Percentiles rank a stretch among this genome's conserved stretches.
Conservation (phyloP, 106 monocot species). For the Cymbidium sinense region DNA sequence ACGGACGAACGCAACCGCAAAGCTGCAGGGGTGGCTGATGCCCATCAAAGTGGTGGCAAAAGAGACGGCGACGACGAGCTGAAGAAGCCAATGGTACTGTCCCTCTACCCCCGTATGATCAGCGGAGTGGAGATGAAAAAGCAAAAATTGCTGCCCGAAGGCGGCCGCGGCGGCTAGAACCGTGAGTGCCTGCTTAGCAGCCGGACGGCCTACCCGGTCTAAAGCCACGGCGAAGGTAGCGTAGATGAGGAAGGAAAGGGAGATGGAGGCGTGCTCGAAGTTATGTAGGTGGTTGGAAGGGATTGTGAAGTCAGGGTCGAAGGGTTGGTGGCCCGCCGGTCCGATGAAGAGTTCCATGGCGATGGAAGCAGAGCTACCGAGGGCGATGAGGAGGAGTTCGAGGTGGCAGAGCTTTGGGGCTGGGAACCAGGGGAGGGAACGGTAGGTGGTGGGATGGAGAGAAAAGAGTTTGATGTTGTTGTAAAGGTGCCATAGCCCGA, state of each 20-base stretch:
- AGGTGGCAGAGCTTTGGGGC: constrained; percentile 15
- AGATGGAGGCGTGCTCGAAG: constrained; percentile 75
- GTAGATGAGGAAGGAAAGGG: constrained; percentile 37
- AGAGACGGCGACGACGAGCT: constrained; percentile 47
- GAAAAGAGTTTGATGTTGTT: constrained; percentile 45
- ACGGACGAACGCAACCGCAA: constrained; percentile 42
- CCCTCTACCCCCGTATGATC: constrained; percentile 89
- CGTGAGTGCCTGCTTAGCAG: constrained; percentile 19
- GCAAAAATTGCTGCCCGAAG: constrained; percentile 56
- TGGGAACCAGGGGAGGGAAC: constrained; percentile 51
- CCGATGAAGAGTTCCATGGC: constrained; percentile 69
- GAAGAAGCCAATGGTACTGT: constrained; percentile 73
- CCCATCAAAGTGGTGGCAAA: constrained; percentile 47
- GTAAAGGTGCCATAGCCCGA: constrained; percentile 59
- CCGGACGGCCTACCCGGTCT: constrained; percentile 10
- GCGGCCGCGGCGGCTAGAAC: constrained; percentile 40
- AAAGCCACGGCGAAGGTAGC: constrained; percentile 29
- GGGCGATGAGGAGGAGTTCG: constrained; percentile 41
- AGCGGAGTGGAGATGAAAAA: constrained; percentile 77
- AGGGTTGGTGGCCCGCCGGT: constrained; percentile 39
- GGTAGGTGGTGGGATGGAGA: constrained; percentile 29
- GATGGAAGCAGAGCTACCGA: constrained; percentile 31
- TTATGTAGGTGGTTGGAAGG: constrained; percentile 63
- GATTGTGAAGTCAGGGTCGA: constrained; percentile 50
- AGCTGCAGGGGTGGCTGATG: constrained; percentile 35